A percentile compares a stretch with the other conserved stretches of the same genome.
phyloP scores from a whole-genome alignment of 2,329 filamentous ascomycete genomes.

The Neospermospora avenae region DNA sequence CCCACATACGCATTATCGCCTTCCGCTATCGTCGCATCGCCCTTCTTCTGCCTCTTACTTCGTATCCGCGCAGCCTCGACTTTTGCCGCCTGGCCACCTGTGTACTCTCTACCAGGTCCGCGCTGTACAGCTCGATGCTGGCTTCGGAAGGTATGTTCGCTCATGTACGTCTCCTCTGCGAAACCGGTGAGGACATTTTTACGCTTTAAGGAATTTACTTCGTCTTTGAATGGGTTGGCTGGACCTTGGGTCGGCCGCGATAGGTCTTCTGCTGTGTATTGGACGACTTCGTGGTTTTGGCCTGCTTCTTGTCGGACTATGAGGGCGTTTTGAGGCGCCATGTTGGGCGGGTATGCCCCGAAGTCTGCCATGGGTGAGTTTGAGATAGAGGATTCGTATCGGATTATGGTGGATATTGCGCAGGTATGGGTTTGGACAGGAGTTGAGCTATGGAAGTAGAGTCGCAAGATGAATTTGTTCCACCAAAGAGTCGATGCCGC shows the following conservation, averaged over 20 bases:
- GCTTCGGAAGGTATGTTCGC: conserved; percentile 83
- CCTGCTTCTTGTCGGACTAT: conserved; percentile 54
- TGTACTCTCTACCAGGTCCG: conserved; percentile 54
- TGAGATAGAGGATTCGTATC: not conserved
- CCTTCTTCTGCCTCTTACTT: conserved; percentile 79
- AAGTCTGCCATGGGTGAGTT: conserved; percentile 55
- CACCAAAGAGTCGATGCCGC: not conserved
- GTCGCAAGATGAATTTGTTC: not conserved
- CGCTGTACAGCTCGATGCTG: conserved; percentile 83
- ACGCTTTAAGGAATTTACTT: conserved; percentile 60
- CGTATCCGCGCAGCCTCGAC: conserved; percentile 66
- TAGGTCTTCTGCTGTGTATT: conserved; percentile 70
- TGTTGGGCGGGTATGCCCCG: conserved; percentile 62
- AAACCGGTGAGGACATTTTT: conserved; percentile 83
- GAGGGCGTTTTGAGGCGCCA: conserved; percentile 62
- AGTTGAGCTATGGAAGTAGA: not conserved
- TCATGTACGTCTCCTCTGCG: conserved; percentile 84
- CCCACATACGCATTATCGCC: conserved; percentile 87
- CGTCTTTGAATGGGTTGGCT: conserved; percentile 70
- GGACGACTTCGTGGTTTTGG: conserved; percentile 58
- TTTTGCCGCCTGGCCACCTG: conserved; percentile 58
- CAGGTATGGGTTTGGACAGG: not conserved
- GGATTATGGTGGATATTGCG: not conserved
- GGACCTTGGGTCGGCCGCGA: conserved; percentile 65
- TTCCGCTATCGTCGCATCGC: conserved; percentile 78